phyloP scores from a whole-genome alignment of 2,329 filamentous ascomycete genomes.

The Penicillium expansum region DNA sequence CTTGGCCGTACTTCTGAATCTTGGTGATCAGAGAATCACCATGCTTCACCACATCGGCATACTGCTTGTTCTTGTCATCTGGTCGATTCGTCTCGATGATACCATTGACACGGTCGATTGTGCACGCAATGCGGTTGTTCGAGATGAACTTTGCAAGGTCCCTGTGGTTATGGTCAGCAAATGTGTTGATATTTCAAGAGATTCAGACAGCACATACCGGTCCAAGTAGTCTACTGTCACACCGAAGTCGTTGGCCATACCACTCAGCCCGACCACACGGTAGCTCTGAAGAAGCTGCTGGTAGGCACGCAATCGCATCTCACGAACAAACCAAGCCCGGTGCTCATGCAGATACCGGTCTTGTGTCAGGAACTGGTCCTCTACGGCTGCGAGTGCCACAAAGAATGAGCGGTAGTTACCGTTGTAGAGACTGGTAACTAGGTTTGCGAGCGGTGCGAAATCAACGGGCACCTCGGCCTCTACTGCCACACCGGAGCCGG shows the following conservation, averaged over 20 bases:
- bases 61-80: constrained; percentile 99
- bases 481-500: constrained; percentile 61
- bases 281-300: constrained; percentile 97
- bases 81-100: constrained; percentile 97
- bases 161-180: constrained; percentile 47
- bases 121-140: constrained; percentile 88
- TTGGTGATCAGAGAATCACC: constrained; percentile 98
- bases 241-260: constrained; percentile 96
- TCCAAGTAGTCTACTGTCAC: constrained; percentile 96
- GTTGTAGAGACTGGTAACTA: constrained; percentile 88
- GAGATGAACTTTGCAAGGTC: constrained; percentile 98
- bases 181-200: neutral
- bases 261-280: constrained; percentile 91
- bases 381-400: constrained; percentile 79
- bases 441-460: constrained; percentile 80
- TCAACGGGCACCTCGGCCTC: constrained; percentile 81
- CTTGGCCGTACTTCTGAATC: constrained; percentile 97
- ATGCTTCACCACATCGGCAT: constrained; percentile 95
- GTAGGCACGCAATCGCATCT: constrained; percentile 96
- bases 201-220: constrained; percentile 57
- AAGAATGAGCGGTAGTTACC: constrained; percentile 96
- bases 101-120: constrained; percentile 93
- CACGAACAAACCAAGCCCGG: constrained; percentile 93
- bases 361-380: constrained; percentile 89
- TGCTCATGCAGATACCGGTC: constrained; percentile 96